Percentiles rank a stretch among this genome's conserved stretches.
phyloP scores from a whole-genome alignment of 73 alveolate genomes.

The Tetrahymena borealis region DNA sequence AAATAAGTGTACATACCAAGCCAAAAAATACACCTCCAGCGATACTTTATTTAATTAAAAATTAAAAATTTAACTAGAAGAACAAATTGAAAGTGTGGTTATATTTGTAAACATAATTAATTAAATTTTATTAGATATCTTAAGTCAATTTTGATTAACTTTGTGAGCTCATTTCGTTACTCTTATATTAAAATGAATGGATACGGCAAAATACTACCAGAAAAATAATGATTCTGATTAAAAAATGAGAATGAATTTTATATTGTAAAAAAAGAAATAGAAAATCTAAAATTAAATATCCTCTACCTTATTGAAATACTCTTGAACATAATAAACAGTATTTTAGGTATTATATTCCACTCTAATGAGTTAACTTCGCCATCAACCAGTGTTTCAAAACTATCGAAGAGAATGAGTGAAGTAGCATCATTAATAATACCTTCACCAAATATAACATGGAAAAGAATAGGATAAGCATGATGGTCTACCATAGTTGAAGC shows the following conservation, averaged over 20 bases:
- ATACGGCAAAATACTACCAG: too few relatives aligned
- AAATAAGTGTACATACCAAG: constrained; percentile 50
- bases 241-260: too few relatives aligned
- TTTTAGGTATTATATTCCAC: neutral
- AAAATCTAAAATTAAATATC: too few relatives aligned
- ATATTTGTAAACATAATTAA: too few relatives aligned
- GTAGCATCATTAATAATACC: constrained; percentile 88
- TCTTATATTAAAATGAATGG: too few relatives aligned
- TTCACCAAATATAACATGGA: constrained; percentile 74
- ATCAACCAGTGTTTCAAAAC: constrained; percentile 32
- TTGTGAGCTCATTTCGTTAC: too few relatives aligned
- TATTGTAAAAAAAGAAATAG: too few relatives aligned
- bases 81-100: neutral
- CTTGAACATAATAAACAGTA: neutral
- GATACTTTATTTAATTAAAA: neutral
- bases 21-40: constrained; percentile 59
- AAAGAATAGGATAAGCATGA: constrained; percentile 66
- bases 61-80: neutral
- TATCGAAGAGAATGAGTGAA: constrained; percentile 72
- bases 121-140: too few relatives aligned
- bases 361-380: neutral
- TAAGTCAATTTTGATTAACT: too few relatives aligned
- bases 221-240: too few relatives aligned
- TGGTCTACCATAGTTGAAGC: constrained; percentile 67
- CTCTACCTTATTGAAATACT: neutral